Evolutionary conservation across 768 basidiomycete genomes (phyloP).

Genomic region (Tricholoma furcatifolium): DNA sequence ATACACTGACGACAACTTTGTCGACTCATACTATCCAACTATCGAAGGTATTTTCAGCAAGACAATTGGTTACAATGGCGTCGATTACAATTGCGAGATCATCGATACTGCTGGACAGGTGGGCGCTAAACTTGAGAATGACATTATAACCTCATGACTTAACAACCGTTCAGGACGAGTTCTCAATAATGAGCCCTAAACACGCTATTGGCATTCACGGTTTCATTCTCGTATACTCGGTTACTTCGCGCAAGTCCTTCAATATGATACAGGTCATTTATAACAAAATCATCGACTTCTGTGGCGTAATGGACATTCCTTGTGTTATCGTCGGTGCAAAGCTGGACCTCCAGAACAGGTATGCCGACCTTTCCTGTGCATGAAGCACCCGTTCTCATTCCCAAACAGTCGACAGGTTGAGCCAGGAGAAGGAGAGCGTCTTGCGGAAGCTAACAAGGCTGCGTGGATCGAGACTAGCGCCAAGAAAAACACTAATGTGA

Average conservation of each 20-base stretch:
- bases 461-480: conserved; percentile 88
- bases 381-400: conserved; percentile 11
- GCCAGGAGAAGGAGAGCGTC: conserved; percentile 60
- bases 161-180: conserved; percentile 68
- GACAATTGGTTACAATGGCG: conserved; percentile 72
- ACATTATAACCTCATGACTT: neutral
- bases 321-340: conserved; percentile 94
- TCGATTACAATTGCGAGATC: conserved; percentile 89
- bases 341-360: conserved; percentile 76
- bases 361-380: conserved; percentile 24
- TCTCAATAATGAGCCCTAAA: conserved; percentile 82
- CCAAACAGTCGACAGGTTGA: conserved; percentile 61
- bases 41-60: conserved; percentile 82
- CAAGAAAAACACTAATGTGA: conserved; percentile 78
- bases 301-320: conserved; percentile 77
- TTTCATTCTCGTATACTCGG: conserved; percentile 90
- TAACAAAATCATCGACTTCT: conserved; percentile 89
- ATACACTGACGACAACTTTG: conserved; percentile 84
- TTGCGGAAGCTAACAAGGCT: conserved; percentile 68
- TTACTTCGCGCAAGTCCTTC: conserved; percentile 82
- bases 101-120: conserved; percentile 96
- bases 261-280: conserved; percentile 90
- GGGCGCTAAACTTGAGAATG: conserved; percentile 19
- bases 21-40: conserved; percentile 88
- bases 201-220: conserved; percentile 95